A percentile compares a stretch with the other conserved stretches of the same genome.
These are phyloP conservation scores for Skeletonema costatum DNA, from an alignment of 108 stramenopile species.

Conservation along the genomic window DNA sequence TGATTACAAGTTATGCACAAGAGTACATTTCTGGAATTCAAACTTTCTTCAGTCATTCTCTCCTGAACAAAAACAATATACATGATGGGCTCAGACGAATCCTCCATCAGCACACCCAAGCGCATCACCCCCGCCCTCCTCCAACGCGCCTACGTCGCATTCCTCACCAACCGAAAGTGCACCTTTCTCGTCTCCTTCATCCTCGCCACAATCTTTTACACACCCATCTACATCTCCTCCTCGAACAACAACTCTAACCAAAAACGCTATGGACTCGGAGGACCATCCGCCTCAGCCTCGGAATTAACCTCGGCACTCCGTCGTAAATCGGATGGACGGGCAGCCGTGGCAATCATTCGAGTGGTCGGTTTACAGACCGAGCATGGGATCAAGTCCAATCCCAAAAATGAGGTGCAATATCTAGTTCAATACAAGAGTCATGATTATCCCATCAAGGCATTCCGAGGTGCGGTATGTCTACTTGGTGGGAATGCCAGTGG, in stretches of 20 bases:
- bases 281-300: conserved; percentile 13
- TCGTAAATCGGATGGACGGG: conserved; percentile 35
- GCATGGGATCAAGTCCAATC: background rate
- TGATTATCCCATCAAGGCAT: conserved; percentile 49
- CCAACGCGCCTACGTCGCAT: conserved; percentile 4
- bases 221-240: background rate
- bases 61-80: background rate
- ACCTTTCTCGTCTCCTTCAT: conserved; percentile 22
- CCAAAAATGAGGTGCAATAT: conserved; percentile 21
- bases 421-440: conserved; percentile 50
- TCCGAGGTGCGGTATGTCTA: conserved; percentile 38
- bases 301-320: conserved; percentile 29
- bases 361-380: conserved; percentile 6
- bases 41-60: too few species aligned
- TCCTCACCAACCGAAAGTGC: conserved; percentile 23
- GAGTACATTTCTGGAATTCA: too few species aligned
- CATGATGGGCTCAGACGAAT: conserved; percentile 1
- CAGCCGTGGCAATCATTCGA: conserved; percentile 49
- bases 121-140: background rate
- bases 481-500: conserved; percentile 41
- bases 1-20: too few species aligned
- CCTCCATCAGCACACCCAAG: background rate
- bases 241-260: background rate
- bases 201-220: conserved; percentile 10
- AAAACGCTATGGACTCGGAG: conserved; percentile 38